Evolutionary conservation across 495 filamentous ascomycete species (phyloP).

Genomic region (Trichoderma reesei): DNA sequence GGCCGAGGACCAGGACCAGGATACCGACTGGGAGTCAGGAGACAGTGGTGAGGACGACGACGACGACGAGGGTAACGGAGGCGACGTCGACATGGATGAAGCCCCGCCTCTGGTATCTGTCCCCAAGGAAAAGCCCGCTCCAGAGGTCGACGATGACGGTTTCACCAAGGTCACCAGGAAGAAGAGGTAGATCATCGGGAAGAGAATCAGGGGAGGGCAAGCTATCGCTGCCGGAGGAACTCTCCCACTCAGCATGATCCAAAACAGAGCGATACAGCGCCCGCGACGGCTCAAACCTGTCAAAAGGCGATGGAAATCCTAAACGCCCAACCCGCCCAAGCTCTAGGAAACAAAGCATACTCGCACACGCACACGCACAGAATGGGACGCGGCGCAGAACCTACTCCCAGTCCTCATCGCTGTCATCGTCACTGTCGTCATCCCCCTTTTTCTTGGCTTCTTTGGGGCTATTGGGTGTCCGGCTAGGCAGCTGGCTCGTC

Average conservation of each 20-base stretch:
- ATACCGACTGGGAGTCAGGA: slow-evolving; percentile 44
- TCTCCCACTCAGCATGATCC: slow-evolving; percentile 9
- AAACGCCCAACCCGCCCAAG: not conserved
- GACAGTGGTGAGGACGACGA: slow-evolving; percentile 41
- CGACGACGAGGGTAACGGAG: slow-evolving; percentile 26
- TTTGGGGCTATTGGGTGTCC: slow-evolving; percentile 63
- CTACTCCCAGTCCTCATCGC: slow-evolving; percentile 80
- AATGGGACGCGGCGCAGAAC: slow-evolving; percentile 11
- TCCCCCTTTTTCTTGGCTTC: slow-evolving; percentile 38
- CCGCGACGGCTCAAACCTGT: not conserved
- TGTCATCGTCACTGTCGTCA: slow-evolving; percentile 21
- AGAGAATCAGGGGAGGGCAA: slow-evolving; percentile 5
- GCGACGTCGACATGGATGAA: slow-evolving; percentile 66
- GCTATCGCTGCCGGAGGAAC: not conserved
- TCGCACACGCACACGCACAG: not conserved
- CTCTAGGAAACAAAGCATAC: slow-evolving; percentile 3
- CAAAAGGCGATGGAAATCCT: not conserved
- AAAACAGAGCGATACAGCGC: slow-evolving; percentile 8
- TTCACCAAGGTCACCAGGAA: slow-evolving; percentile 82
- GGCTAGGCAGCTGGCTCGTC: slow-evolving; percentile 59
- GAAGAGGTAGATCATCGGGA: slow-evolving; percentile 40
- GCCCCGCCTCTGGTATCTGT: slow-evolving; percentile 50
- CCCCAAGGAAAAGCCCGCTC: slow-evolving; percentile 54
- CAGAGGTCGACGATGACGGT: slow-evolving; percentile 85
- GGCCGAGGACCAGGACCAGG: slow-evolving; percentile 50